Conservation (phyloP, 192 early-diverging fungal genomes). For the Backusella mclennaniae region DNA sequence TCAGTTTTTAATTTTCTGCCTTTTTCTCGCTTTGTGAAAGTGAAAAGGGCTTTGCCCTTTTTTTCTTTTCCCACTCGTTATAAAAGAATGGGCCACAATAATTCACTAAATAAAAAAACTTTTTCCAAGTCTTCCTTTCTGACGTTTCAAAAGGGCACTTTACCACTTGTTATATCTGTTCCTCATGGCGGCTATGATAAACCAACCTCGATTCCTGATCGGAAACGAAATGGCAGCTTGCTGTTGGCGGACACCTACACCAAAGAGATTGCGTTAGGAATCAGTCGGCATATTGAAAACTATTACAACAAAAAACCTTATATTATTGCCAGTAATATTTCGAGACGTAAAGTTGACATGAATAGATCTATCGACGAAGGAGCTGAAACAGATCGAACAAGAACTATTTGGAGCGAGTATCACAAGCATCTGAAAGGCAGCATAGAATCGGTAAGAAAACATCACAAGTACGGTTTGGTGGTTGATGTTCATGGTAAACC, state of each 20-base stretch:
- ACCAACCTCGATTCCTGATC: conserved; percentile 8
- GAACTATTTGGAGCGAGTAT: neutral
- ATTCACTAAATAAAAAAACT: neutral
- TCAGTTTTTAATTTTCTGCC: neutral
- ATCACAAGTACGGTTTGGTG: neutral
- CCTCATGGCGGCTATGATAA: neutral
- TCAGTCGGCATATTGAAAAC: neutral
- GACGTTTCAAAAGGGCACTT: neutral
- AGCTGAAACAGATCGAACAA: neutral
- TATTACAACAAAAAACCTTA: neutral
- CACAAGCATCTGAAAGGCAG: neutral
- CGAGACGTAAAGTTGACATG: neutral
- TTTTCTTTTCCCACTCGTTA: neutral
- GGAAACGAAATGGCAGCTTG: neutral
- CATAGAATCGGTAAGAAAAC: neutral
- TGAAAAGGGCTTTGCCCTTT: neutral
- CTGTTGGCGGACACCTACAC: neutral
- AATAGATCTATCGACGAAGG: conserved; percentile 2
- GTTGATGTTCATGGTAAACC: conserved; percentile 14
- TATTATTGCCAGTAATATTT: neutral
- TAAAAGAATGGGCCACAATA: neutral
- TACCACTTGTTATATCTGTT: conserved; percentile 5
- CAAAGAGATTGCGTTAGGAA: neutral
- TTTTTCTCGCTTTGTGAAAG: neutral
- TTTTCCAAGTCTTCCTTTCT: neutral